Evolutionary conservation across 306 rosid species (phyloP).

Genomic region (Hippophae rhamnoides): DNA sequence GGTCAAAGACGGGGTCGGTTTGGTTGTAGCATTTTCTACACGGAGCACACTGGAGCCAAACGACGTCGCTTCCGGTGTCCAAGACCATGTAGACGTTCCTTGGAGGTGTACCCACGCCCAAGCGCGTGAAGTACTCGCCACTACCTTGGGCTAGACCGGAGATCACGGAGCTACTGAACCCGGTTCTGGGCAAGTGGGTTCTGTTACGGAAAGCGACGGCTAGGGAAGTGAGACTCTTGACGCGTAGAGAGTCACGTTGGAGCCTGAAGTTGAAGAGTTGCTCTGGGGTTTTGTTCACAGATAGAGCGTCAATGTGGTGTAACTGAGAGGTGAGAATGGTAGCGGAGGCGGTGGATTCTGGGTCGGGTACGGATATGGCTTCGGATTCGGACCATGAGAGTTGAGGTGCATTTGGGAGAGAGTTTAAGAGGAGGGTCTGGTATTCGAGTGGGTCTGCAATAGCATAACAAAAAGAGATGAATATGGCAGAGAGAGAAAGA

Average conservation of each 20-base stretch:
- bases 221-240: slow-evolving; percentile 18
- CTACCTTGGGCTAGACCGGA: slow-evolving; percentile 85
- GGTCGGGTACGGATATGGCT: slow-evolving; percentile 14
- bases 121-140: slow-evolving; percentile 94
- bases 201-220: slow-evolving; percentile 3
- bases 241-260: slow-evolving; percentile 56
- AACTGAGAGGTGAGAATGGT: slow-evolving; percentile 29
- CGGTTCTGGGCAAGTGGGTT: not conserved
- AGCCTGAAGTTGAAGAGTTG: slow-evolving; percentile 64
- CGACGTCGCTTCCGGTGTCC: slow-evolving; percentile 87
- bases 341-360: slow-evolving; percentile 1
- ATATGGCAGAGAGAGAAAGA: slow-evolving; percentile 18
- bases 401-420: slow-evolving; percentile 41
- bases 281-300: slow-evolving; percentile 41
- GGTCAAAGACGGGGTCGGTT: slow-evolving; percentile 64
- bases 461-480: slow-evolving; percentile 28
- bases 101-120: slow-evolving; percentile 81
- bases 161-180: slow-evolving; percentile 66
- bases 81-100: slow-evolving; percentile 68
- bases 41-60: slow-evolving; percentile 88
- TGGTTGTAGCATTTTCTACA: slow-evolving; percentile 73
- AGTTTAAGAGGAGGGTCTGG: slow-evolving; percentile 24
- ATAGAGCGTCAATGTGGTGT: slow-evolving; percentile 61
- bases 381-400: slow-evolving; percentile 43
- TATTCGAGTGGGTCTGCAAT: slow-evolving; percentile 14